Percentiles rank a stretch among this genome's conserved stretches.
phyloP scores from a whole-genome alignment of 768 basidiomycete genomes.

The Mycena crocata region DNA sequence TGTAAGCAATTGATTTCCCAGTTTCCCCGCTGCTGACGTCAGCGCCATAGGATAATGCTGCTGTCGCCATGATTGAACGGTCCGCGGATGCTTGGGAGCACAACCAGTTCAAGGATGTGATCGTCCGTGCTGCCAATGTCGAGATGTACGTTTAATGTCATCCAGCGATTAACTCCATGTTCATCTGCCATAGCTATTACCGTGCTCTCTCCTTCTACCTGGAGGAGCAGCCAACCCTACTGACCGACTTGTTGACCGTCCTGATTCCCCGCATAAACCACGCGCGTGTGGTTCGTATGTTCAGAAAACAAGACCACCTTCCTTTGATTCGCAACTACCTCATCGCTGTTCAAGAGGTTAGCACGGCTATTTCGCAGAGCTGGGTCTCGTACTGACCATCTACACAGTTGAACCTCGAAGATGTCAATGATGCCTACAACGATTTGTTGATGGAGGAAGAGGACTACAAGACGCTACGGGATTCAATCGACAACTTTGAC shows the following conservation, averaged over 20 bases:
- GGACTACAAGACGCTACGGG: constrained; percentile 97
- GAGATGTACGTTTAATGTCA: constrained; percentile 77
- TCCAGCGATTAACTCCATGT: not conserved
- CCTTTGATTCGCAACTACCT: constrained; percentile 97
- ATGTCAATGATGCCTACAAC: constrained; percentile 98
- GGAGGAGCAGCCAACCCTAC: constrained; percentile 90
- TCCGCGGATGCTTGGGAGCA: constrained; percentile 99
- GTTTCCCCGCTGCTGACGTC: constrained; percentile 3
- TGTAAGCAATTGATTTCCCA: constrained; percentile 53
- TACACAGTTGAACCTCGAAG: constrained; percentile 88
- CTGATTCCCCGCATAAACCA: constrained; percentile 96
- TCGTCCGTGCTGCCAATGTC: constrained; percentile 96
- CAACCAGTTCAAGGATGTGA: constrained; percentile 98
- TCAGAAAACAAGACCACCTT: constrained; percentile 94
- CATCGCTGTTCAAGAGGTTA: constrained; percentile 93
- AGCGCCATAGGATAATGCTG: constrained; percentile 85
- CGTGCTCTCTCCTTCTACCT: constrained; percentile 95
- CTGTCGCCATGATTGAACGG: constrained; percentile 98
- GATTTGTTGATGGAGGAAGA: constrained; percentile 99
- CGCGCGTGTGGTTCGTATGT: constrained; percentile 93
- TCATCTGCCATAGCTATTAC: constrained; percentile 76
- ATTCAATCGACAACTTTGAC: constrained; percentile 98
- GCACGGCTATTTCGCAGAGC: constrained; percentile 36
- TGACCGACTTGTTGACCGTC: constrained; percentile 93
- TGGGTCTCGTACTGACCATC: constrained; percentile 14